These are phyloP conservation scores for Zygnema cylindricum DNA, from an alignment of 139 green algal genomes.

Conservation along the genomic window DNA sequence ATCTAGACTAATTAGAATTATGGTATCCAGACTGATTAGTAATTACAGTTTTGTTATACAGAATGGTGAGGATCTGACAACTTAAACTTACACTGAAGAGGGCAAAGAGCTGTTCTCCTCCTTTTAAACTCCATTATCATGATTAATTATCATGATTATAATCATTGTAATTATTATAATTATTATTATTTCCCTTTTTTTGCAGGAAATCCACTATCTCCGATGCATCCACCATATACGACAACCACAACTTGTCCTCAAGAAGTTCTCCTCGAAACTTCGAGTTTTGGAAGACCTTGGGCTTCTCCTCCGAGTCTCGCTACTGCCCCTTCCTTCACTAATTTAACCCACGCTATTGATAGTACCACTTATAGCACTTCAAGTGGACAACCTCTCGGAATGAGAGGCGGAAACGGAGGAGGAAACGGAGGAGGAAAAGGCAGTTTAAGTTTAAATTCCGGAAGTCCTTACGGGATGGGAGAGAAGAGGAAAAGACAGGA, in stretches of 20 bases:
- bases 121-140: too few relatives aligned
- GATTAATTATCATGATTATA: too few relatives aligned
- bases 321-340: not conserved
- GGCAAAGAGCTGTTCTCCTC: too few relatives aligned
- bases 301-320: not conserved
- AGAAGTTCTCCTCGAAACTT: not conserved
- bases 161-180: too few relatives aligned
- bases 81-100: too few relatives aligned
- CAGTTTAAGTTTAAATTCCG: not conserved
- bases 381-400: not conserved
- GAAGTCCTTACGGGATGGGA: not conserved
- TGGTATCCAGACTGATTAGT: too few relatives aligned
- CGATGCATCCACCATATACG: not conserved
- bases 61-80: too few relatives aligned
- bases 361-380: not conserved
- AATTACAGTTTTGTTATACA: too few relatives aligned
- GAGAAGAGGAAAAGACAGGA: constrained; percentile 14
- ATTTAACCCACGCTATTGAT: not conserved
- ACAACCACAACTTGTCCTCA: not conserved
- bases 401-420: not conserved
- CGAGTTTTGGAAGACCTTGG: not conserved
- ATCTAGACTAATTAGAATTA: too few relatives aligned
- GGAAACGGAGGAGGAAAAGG: not conserved
- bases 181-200: not conserved
- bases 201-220: not conserved